Percentiles rank a stretch among this genome's conserved stretches.
Evolutionary conservation across 2,329 filamentous ascomycete species (phyloP).

Genomic region (Ophiostoma piceae): DNA sequence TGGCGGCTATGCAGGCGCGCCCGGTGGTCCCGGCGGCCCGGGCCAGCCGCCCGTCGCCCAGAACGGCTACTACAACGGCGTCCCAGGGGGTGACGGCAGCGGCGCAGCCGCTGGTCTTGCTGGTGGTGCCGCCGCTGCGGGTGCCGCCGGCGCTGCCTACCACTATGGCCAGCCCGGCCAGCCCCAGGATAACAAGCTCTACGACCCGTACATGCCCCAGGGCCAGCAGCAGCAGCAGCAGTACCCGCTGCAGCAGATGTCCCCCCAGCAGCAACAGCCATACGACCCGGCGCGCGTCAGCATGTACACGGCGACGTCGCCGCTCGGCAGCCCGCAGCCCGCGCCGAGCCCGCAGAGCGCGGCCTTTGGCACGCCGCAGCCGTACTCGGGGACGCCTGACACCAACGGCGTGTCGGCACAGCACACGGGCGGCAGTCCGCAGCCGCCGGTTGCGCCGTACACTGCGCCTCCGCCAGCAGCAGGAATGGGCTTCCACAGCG

Average conservation of each 20-base stretch:
- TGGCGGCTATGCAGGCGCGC: conserved; percentile 14
- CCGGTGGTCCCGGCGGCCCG: conserved; percentile 17
- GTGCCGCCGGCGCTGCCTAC: not conserved
- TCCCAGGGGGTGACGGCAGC: not conserved
- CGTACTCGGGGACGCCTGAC: not conserved
- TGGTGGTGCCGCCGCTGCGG: not conserved
- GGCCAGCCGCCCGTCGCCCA: conserved; percentile 22
- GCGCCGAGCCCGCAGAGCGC: conserved; percentile 15
- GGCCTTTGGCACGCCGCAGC: not conserved
- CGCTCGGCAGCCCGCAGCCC: conserved; percentile 13
- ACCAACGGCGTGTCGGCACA: not conserved
- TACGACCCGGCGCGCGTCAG: conserved; percentile 14
- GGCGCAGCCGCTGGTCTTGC: not conserved
- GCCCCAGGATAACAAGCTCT: conserved; percentile 17
- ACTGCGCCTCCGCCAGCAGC: conserved; percentile 18
- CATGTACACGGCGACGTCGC: not conserved
- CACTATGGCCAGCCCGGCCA: conserved; percentile 7
- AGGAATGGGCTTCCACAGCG: conserved; percentile 27
- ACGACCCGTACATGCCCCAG: conserved; percentile 14
- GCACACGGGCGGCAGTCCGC: conserved; percentile 18
- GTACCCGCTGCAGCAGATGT: not conserved
- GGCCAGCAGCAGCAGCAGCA: conserved; percentile 1
- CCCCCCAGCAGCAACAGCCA: conserved; percentile 12
- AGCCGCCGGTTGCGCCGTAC: conserved; percentile 21
- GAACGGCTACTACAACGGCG: conserved; percentile 21